phyloP scores from a whole-genome alignment of 768 basidiomycete genomes.

The Glaciozyma martinii region DNA sequence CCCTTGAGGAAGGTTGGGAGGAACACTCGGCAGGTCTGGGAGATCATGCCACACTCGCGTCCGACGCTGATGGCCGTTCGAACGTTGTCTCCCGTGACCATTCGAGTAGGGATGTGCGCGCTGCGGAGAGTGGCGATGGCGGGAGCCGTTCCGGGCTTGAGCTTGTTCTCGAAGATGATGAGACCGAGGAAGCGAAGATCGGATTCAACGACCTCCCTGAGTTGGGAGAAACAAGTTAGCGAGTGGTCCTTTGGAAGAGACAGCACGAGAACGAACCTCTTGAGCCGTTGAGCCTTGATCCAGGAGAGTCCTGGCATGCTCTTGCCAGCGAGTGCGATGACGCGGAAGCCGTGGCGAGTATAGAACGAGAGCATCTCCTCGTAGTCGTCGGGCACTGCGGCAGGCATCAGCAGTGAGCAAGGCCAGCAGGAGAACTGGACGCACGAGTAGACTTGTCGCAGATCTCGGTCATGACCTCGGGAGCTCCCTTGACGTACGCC shows the following conservation, averaged over 20 bases:
- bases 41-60: constrained; percentile 80
- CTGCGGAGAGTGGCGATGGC: constrained; percentile 78
- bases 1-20: constrained; percentile 70
- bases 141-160: constrained; percentile 83
- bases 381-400: constrained; percentile 84
- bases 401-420: not conserved
- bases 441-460: constrained; percentile 84
- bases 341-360: constrained; percentile 90
- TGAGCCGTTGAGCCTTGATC: constrained; percentile 95
- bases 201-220: constrained; percentile 87
- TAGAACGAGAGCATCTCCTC: constrained; percentile 94
- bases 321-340: constrained; percentile 96
- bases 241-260: not conserved
- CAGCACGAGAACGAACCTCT: constrained; percentile 51
- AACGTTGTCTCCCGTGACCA: constrained; percentile 98
- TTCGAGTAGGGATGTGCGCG: constrained; percentile 86
- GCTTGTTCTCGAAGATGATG: constrained; percentile 95
- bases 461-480: constrained; percentile 93
- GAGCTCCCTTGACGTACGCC: constrained; percentile 97
- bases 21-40: constrained; percentile 81
- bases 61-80: constrained; percentile 95
- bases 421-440: constrained; percentile 36
- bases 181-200: constrained; percentile 83
- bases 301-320: constrained; percentile 86
- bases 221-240: not conserved